These are phyloP conservation scores for Populus hybrid DNA, from an alignment of 441 rosid genomes.

Conservation along the genomic window DNA sequence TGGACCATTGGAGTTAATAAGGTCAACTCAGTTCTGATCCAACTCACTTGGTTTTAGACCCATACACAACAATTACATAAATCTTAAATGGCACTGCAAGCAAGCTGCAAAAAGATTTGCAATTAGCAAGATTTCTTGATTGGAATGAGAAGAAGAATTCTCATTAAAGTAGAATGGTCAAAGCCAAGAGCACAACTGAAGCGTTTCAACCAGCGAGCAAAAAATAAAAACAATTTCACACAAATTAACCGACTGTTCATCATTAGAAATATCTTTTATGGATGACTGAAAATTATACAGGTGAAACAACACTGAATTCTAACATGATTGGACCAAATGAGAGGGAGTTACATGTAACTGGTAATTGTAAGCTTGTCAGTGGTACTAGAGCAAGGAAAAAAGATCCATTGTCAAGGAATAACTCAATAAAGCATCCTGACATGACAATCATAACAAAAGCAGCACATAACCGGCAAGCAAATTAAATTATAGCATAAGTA, in stretches of 20 bases:
- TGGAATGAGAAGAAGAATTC: background rate
- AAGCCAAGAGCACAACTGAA: background rate
- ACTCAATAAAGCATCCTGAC: background rate
- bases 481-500: constrained; percentile 3
- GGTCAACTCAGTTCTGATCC: background rate
- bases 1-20: background rate
- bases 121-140: background rate
- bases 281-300: background rate
- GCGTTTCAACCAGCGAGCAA: background rate
- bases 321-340: background rate
- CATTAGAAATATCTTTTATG: background rate
- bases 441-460: background rate
- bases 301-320: background rate
- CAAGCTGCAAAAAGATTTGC: background rate
- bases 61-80: background rate
- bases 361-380: background rate
- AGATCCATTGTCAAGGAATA: background rate
- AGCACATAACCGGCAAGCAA: constrained; percentile 1
- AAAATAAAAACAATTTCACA: background rate
- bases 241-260: background rate
- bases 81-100: background rate
- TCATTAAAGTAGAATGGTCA: background rate
- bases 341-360: background rate
- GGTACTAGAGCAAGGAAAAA: background rate
- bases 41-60: background rate